Evolutionary conservation across 225 moss, liverwort and hornwort species (phyloP).

Genomic region (Asterella californica): DNA sequence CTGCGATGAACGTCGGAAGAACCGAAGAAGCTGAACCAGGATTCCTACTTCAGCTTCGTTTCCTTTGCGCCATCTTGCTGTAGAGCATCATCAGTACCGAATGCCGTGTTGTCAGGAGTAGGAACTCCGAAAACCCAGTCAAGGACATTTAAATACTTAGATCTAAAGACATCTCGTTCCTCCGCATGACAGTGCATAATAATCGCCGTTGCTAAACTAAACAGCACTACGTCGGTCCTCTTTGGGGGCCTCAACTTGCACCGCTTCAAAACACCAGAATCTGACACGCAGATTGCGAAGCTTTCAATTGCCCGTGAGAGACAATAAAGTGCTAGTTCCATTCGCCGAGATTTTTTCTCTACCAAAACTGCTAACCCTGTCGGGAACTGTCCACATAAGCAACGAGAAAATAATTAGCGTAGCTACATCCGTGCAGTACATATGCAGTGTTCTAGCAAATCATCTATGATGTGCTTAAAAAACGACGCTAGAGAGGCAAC

Average conservation of each 20-base stretch:
- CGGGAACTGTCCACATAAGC: slow-evolving; percentile 58
- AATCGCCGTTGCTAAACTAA: slow-evolving; percentile 83
- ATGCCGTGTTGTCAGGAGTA: slow-evolving; percentile 18
- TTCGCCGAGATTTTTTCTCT: slow-evolving; percentile 97
- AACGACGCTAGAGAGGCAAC: not conserved
- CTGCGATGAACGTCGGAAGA: no score
- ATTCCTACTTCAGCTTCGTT: not conserved
- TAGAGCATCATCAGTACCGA: not conserved
- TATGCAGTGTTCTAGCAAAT: not conserved
- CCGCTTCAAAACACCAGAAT: slow-evolving; percentile 61
- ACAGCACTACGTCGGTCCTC: slow-evolving; percentile 77
- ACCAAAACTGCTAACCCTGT: slow-evolving; percentile 74
- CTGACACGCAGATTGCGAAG: slow-evolving; percentile 75
- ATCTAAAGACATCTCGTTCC: slow-evolving; percentile 93
- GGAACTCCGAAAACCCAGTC: slow-evolving; percentile 98
- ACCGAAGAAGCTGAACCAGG: no score
- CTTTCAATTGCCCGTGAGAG: slow-evolving; percentile 91
- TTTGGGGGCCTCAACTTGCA: slow-evolving; percentile 61
- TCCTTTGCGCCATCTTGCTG: not conserved
- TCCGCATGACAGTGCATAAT: slow-evolving; percentile 98
- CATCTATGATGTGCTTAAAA: not conserved
- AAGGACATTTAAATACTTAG: slow-evolving; percentile 93
- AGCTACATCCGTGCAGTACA: not conserved
- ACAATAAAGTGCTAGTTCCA: slow-evolving; percentile 95
- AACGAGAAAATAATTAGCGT: not conserved